A percentile compares a stretch with the other conserved stretches of the same genome.
These are phyloP conservation scores for Collybia sordida DNA, from an alignment of 768 basidiomycete species.

Conservation along the genomic window DNA sequence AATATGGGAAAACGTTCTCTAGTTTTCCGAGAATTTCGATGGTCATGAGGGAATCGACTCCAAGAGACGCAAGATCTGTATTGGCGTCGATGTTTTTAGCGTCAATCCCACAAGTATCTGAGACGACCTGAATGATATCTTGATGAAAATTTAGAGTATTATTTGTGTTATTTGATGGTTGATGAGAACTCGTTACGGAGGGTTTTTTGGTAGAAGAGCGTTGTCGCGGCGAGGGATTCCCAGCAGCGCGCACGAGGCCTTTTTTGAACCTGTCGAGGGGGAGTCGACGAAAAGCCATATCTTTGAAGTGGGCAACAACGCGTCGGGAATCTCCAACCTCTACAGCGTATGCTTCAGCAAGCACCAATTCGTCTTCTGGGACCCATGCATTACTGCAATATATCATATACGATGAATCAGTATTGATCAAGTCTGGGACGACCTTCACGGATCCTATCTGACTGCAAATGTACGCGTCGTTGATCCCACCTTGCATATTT, in stretches of 20 bases:
- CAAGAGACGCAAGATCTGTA: slow-evolving; percentile 49
- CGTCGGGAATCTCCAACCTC: slow-evolving; percentile 29
- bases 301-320: slow-evolving; percentile 57
- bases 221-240: slow-evolving; percentile 1
- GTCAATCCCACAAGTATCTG: slow-evolving; percentile 41
- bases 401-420: slow-evolving; percentile 43
- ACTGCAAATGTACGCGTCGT: slow-evolving; percentile 65
- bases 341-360: slow-evolving; percentile 54
- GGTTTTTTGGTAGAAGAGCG: background rate
- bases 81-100: slow-evolving; percentile 30
- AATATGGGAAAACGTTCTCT: slow-evolving; percentile 30
- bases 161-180: background rate
- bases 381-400: slow-evolving; percentile 49
- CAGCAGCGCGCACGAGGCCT: slow-evolving; percentile 36
- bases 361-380: slow-evolving; percentile 41
- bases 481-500: slow-evolving; percentile 49
- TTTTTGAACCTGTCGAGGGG: slow-evolving; percentile 48
- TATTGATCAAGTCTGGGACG: slow-evolving; percentile 40
- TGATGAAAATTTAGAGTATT: slow-evolving; percentile 18
- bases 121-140: slow-evolving; percentile 35
- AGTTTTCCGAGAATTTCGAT: slow-evolving; percentile 52
- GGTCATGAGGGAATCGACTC: slow-evolving; percentile 64
- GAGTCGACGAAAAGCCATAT: slow-evolving; percentile 59
- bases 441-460: slow-evolving; percentile 49
- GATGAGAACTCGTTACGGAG: background rate